phyloP scores from a whole-genome alignment of 1,284 basidiomycete species.

The Malassezia dermatis region DNA sequence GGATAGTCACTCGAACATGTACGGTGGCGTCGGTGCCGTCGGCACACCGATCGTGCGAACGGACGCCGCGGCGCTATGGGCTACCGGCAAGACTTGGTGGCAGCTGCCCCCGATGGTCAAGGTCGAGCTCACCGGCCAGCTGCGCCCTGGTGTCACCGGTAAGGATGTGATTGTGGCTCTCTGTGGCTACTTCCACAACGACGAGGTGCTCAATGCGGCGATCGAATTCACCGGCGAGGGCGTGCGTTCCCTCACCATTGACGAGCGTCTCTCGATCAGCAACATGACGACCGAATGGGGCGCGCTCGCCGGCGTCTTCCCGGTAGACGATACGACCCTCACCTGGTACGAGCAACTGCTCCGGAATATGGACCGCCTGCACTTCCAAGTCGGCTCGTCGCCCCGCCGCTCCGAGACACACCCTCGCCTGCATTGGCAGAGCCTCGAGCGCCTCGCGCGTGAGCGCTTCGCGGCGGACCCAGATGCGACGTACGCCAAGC shows the following conservation, averaged over 20 bases:
- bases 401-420: conserved; percentile 58
- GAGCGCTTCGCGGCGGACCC: conserved; percentile 63
- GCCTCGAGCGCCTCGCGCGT: conserved; percentile 58
- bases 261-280: conserved; percentile 80
- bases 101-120: conserved; percentile 94
- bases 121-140: conserved; percentile 73
- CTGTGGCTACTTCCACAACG: conserved; percentile 90
- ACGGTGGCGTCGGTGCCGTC: conserved; percentile 91
- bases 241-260: conserved; percentile 66
- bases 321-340: conserved; percentile 71
- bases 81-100: conserved; percentile 99
- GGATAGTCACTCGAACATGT: conserved; percentile 98
- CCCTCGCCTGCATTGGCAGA: conserved; percentile 69
- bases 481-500: conserved; percentile 72
- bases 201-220: conserved; percentile 95
- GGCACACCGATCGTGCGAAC: conserved; percentile 76
- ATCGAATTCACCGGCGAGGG: conserved; percentile 96
- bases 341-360: conserved; percentile 79
- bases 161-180: conserved; percentile 98
- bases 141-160: conserved; percentile 82
- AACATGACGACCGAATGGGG: conserved; percentile 99
- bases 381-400: conserved; percentile 56
- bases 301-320: conserved; percentile 88
- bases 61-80: conserved; percentile 91
- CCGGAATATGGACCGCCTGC: conserved; percentile 65